Conservation (phyloP, 2,329 filamentous ascomycete species). For the Teratosphaeriaceae sp. region DNA sequence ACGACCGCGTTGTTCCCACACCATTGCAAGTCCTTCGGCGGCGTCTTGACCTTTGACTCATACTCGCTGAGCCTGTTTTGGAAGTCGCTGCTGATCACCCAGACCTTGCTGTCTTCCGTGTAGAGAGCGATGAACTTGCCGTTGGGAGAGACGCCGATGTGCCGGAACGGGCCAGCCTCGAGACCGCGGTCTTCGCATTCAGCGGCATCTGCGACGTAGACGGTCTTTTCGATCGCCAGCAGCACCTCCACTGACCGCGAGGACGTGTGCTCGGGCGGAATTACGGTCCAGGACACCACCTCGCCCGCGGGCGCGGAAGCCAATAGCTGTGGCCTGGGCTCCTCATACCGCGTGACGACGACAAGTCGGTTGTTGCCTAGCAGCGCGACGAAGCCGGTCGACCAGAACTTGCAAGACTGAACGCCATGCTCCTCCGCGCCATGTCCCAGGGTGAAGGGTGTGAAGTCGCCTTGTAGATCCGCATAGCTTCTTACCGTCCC, state of each 20-base stretch:
- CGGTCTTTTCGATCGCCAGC: conserved; percentile 73
- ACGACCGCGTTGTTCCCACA: conserved; percentile 92
- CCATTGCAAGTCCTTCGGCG: conserved; percentile 87
- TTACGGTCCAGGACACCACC: conserved; percentile 82
- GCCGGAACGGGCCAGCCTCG: conserved; percentile 85
- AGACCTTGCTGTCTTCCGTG: conserved; percentile 74
- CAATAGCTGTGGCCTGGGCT: conserved; percentile 79
- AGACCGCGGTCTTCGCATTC: conserved; percentile 89
- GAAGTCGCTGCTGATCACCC: conserved; percentile 93
- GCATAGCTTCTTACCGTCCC: conserved; percentile 86
- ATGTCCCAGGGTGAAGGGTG: conserved; percentile 85
- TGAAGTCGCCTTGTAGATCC: conserved; percentile 90
- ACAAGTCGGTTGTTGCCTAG: conserved; percentile 82
- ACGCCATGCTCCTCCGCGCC: conserved; percentile 84
- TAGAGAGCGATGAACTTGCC: conserved; percentile 85
- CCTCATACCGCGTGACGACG: conserved; percentile 80
- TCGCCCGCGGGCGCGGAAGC: conserved; percentile 69
- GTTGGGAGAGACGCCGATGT: conserved; percentile 86
- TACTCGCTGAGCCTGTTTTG: conserved; percentile 89
- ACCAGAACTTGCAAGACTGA: conserved; percentile 84
- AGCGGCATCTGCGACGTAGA: conserved; percentile 79
- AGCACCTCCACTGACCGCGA: conserved; percentile 91
- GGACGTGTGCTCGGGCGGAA: conserved; percentile 80
- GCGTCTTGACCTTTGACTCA: conserved; percentile 75
- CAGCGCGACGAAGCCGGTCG: conserved; percentile 84